A percentile compares a stretch with the other conserved stretches of the same genome.
phyloP scores from a whole-genome alignment of 2,329 filamentous ascomycete genomes.

The Fusarium drepaniforme region DNA sequence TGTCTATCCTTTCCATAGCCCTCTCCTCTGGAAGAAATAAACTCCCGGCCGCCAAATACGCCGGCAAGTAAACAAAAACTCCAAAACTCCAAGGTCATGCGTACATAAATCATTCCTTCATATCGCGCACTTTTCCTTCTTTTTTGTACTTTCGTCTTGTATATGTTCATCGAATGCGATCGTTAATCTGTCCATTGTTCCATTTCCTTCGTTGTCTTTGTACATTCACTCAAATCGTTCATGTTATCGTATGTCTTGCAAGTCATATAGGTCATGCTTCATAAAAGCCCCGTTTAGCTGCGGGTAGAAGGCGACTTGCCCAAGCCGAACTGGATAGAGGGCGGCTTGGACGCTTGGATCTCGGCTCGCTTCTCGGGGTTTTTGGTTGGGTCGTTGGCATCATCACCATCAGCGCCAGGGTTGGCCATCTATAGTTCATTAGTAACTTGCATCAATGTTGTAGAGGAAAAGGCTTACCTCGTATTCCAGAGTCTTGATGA shows the following conservation, averaged over 20 bases:
- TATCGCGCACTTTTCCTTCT: neutral
- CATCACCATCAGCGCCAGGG: slow-evolving; percentile 59
- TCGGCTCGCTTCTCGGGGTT: slow-evolving; percentile 56
- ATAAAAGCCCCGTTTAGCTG: slow-evolving; percentile 19
- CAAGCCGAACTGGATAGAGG: slow-evolving; percentile 30
- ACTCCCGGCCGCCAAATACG: neutral
- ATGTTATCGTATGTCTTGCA: slow-evolving; percentile 4
- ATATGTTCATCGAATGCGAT: neutral
- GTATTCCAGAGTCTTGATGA: slow-evolving; percentile 56
- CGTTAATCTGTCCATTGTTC: neutral
- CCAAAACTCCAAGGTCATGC: neutral
- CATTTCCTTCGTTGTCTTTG: neutral
- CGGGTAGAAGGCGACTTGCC: slow-evolving; percentile 40
- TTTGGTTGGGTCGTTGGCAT: slow-evolving; percentile 57
- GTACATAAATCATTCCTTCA: neutral
- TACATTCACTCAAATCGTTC: no score
- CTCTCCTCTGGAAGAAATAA: neutral
- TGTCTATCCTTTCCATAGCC: neutral
- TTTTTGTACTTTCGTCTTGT: neutral
- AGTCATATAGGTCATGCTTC: slow-evolving; percentile 14
- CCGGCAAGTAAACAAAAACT: neutral
- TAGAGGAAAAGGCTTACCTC: slow-evolving; percentile 40
- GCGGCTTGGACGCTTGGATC: slow-evolving; percentile 31
- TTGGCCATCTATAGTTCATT: slow-evolving; percentile 54
- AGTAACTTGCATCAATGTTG: neutral